Evolutionary conservation across 495 filamentous ascomycete species (phyloP).

Genomic region (Lophiotrema nucula): DNA sequence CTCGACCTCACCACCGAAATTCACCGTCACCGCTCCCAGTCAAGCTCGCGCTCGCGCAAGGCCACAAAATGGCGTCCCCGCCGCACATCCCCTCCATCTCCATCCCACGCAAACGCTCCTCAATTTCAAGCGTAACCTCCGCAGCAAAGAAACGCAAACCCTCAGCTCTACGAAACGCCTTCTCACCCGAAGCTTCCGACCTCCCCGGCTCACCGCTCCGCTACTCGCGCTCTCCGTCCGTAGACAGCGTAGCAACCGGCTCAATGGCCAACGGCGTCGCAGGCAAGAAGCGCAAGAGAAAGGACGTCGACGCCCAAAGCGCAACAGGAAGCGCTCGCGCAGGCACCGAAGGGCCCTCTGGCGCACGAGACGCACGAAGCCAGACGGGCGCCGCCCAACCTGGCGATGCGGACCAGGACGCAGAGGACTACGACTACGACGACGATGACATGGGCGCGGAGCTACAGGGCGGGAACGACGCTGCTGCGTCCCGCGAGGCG

Average conservation of each 20-base stretch:
- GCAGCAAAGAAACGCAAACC: constrained; percentile 56
- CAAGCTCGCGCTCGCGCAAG: no score
- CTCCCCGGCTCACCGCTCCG: constrained; percentile 40
- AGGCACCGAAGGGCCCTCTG: constrained; percentile 48
- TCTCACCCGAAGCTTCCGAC: constrained; percentile 59
- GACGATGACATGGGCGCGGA: constrained; percentile 59
- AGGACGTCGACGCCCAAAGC: constrained; percentile 51
- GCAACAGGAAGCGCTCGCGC: constrained; percentile 38
- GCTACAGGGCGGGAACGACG: constrained; percentile 59
- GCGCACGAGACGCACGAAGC: constrained; percentile 43
- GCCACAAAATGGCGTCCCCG: constrained; percentile 69
- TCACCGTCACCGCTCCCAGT: no score
- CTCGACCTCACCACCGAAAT: no score
- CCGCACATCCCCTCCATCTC: constrained; percentile 55
- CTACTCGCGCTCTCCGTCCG: constrained; percentile 63
- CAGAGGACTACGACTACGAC: constrained; percentile 52
- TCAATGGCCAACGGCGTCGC: constrained; percentile 36
- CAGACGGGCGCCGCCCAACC: constrained; percentile 25
- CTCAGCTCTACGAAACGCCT: constrained; percentile 81
- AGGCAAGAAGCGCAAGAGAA: constrained; percentile 55
- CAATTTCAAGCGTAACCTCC: constrained; percentile 45
- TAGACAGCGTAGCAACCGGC: constrained; percentile 65
- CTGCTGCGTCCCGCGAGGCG: constrained; percentile 69
- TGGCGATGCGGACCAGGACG: constrained; percentile 46
- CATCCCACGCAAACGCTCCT: constrained; percentile 58